A percentile compares a stretch with the other conserved stretches of the same genome.
Evolutionary conservation across 2,329 filamentous ascomycete genomes (phyloP).

Genomic region (Paraphoma sp.): DNA sequence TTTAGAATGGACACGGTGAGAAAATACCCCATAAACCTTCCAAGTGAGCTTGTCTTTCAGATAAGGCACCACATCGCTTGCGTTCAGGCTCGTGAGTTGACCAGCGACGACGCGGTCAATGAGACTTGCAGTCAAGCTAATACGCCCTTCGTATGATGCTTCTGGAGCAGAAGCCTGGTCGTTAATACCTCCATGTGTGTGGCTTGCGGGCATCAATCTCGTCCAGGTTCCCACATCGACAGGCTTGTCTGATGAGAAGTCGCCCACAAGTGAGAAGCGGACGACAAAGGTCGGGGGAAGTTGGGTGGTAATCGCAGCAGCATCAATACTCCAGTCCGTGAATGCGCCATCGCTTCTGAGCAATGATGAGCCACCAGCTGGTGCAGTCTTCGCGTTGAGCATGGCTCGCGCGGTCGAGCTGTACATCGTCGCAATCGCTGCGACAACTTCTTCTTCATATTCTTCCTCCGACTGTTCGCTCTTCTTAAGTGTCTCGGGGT

Average conservation of each 20-base stretch:
- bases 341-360: constrained; percentile 15
- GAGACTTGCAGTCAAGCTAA: constrained; percentile 35
- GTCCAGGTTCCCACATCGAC: constrained; percentile 36
- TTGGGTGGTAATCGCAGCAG: constrained; percentile 3
- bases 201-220: constrained; percentile 23
- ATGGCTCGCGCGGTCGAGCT: constrained; percentile 16
- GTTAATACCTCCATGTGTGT: constrained; percentile 49
- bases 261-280: constrained; percentile 25
- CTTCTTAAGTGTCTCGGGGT: constrained; percentile 42
- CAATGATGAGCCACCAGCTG: background rate
- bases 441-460: constrained; percentile 16
- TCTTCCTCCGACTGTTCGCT: constrained; percentile 18
- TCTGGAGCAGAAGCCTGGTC: constrained; percentile 41
- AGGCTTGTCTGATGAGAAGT: constrained; percentile 19
- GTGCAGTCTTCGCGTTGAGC: background rate
- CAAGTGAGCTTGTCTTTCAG: constrained; percentile 34
- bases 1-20: too few species aligned
- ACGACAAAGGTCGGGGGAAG: constrained; percentile 30
- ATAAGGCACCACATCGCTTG: constrained; percentile 32
- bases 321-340: constrained; percentile 35
- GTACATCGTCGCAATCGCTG: constrained; percentile 30
- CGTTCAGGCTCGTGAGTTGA: constrained; percentile 24
- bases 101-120: constrained; percentile 28
- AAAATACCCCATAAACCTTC: constrained; percentile 34
- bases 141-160: constrained; percentile 15